Evolutionary conservation across 164 flowering plant genomes (phyloP).

Genomic region (Nymphaea colorata): DNA sequence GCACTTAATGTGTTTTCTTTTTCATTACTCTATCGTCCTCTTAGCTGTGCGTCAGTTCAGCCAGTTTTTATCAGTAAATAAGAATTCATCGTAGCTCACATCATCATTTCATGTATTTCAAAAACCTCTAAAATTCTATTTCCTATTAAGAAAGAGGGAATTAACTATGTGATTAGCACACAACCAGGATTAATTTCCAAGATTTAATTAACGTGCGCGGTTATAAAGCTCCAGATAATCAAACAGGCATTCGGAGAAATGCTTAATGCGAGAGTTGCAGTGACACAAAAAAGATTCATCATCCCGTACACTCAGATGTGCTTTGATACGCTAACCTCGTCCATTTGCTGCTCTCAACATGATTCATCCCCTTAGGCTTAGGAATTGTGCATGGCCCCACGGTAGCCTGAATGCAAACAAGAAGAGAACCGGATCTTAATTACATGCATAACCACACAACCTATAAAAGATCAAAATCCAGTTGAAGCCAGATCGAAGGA

Average conservation of each 20-base stretch:
- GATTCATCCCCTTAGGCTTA: constrained; percentile 90
- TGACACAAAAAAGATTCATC: background rate
- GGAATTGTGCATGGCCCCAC: constrained; percentile 77
- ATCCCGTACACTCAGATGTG: background rate
- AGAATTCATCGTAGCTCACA: too few relatives aligned
- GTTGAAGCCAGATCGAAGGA: background rate
- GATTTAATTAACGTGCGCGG: too few relatives aligned
- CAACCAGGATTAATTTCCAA: too few relatives aligned
- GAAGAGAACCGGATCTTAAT: background rate
- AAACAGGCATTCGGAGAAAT: background rate
- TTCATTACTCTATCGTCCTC: too few relatives aligned
- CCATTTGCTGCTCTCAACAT: constrained; percentile 93
- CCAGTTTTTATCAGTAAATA: too few relatives aligned
- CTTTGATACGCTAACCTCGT: constrained; percentile 37
- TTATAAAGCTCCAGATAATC: too few relatives aligned
- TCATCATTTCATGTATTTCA: too few relatives aligned
- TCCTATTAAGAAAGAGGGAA: too few relatives aligned
- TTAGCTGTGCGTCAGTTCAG: too few relatives aligned
- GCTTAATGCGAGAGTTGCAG: background rate
- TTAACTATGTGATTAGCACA: too few relatives aligned
- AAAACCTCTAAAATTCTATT: too few relatives aligned
- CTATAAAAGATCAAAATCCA: background rate
- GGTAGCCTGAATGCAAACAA: constrained; percentile 55
- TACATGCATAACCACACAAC: background rate
- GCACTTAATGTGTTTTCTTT: too few relatives aligned